phyloP scores from a whole-genome alignment of 2,329 filamentous ascomycete genomes.

The Fusarium sp. region DNA sequence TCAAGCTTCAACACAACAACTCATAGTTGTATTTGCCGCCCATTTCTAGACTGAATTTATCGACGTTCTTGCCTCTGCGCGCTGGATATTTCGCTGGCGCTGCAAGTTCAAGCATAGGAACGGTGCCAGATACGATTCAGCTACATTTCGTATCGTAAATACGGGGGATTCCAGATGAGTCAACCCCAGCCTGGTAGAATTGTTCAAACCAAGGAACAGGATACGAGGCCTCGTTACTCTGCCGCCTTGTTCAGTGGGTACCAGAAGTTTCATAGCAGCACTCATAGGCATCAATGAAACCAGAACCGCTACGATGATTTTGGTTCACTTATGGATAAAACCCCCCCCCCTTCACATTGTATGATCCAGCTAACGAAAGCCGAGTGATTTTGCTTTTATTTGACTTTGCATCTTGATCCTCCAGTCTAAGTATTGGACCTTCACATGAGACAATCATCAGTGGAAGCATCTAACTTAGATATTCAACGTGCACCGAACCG shows the following conservation, averaged over 20 bases:
- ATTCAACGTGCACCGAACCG: no score
- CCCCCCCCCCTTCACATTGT: accelerated
- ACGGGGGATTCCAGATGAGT: not conserved
- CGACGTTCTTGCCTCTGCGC: not conserved
- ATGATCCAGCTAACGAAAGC: not conserved
- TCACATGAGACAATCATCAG: not conserved
- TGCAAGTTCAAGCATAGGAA: not conserved
- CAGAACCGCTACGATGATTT: not conserved
- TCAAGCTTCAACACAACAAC: not conserved
- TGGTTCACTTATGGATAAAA: accelerated
- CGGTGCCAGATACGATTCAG: not conserved
- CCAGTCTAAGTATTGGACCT: not conserved
- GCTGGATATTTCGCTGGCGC: not conserved
- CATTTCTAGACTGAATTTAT: not conserved
- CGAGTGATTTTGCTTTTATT: no score
- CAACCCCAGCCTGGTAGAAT: not conserved
- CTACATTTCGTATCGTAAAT: not conserved
- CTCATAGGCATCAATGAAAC: no score
- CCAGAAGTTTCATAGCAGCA: no score
- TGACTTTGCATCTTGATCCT: not conserved
- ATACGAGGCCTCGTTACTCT: not conserved
- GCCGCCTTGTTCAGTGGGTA: not conserved
- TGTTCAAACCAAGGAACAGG: no score
- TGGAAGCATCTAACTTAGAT: no score
- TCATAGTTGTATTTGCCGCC: no score